These are phyloP conservation scores for Coniochaeta prunicola DNA, from an alignment of 2,329 filamentous ascomycete species.

Conservation along the genomic window DNA sequence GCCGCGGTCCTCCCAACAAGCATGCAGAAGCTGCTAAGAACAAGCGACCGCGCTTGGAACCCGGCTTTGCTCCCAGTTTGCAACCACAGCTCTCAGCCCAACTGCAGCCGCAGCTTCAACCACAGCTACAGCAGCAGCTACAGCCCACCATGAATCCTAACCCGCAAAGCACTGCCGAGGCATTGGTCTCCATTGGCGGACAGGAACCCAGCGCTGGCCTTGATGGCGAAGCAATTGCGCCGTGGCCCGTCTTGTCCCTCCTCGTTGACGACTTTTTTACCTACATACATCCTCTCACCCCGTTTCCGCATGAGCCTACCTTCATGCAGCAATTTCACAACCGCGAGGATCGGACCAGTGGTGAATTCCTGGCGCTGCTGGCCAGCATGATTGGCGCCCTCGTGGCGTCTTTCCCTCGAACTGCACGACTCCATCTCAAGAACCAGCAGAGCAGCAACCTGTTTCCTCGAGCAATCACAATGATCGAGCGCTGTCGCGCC, in stretches of 20 bases:
- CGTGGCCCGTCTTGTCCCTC: conserved; percentile 58
- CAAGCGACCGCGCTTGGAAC: conserved; percentile 36
- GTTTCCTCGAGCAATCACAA: conserved; percentile 61
- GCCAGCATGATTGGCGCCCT: conserved; percentile 68
- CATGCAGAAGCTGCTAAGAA: conserved; percentile 49
- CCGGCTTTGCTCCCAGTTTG: conserved; percentile 4
- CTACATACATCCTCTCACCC: conserved; percentile 69
- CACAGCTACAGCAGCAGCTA: conserved; percentile 3
- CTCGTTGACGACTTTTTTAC: conserved; percentile 79
- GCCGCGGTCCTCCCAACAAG: conserved; percentile 52
- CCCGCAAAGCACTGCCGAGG: conserved; percentile 40
- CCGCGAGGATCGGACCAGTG: conserved; percentile 58
- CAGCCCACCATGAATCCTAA: conserved; percentile 7
- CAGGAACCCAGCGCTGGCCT: conserved; percentile 26
- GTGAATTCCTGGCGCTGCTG: conserved; percentile 61
- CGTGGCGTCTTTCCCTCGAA: conserved; percentile 71
- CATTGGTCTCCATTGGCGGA: conserved; percentile 38
- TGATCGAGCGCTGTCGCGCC: conserved; percentile 64
- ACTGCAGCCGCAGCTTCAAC: not conserved
- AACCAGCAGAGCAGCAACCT: conserved; percentile 54
- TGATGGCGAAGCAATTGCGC: conserved; percentile 64
- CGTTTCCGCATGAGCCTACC: conserved; percentile 72
- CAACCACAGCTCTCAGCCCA: not conserved
- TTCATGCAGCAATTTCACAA: conserved; percentile 63
- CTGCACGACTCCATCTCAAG: conserved; percentile 63